Evolutionary conservation across 2,329 filamentous ascomycete species (phyloP).

Genomic region (Pseudogymnoascus sp.): DNA sequence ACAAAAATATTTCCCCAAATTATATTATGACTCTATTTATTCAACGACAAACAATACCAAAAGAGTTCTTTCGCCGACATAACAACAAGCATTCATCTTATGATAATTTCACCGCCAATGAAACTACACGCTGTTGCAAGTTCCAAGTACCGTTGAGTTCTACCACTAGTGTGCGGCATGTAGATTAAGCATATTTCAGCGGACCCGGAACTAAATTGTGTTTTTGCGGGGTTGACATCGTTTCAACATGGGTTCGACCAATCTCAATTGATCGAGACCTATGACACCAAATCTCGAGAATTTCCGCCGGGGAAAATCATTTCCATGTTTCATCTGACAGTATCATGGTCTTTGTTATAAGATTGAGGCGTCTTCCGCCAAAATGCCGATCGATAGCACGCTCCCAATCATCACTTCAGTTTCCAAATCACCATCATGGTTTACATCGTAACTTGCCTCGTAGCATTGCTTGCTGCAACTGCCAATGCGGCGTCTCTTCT

Average conservation of each 20-base stretch:
- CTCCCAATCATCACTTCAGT: not conserved
- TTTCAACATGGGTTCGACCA: slow-evolving; percentile 2
- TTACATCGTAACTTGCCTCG: not conserved
- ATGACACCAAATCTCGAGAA: not conserved
- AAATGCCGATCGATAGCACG: not conserved
- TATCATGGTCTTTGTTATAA: not conserved
- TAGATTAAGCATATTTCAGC: slow-evolving; percentile 3
- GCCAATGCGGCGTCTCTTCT: not conserved
- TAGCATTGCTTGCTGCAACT: slow-evolving; percentile 1
- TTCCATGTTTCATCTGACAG: not conserved
- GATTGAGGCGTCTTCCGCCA: not conserved
- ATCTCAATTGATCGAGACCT: not conserved
- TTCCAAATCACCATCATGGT: not conserved
- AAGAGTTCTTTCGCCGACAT: not conserved
- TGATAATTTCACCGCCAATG: not conserved
- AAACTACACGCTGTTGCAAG: not conserved
- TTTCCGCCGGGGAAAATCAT: not conserved
- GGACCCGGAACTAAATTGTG: not conserved
- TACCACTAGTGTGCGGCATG: not conserved
- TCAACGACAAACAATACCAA: not conserved
- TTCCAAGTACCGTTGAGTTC: not conserved
- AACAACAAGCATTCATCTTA: not conserved
- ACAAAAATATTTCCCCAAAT: no score
- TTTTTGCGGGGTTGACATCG: not conserved
- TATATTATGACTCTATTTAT: not conserved